phyloP scores from a whole-genome alignment of 73 alveolate species.

The Uronychia binucleata region DNA sequence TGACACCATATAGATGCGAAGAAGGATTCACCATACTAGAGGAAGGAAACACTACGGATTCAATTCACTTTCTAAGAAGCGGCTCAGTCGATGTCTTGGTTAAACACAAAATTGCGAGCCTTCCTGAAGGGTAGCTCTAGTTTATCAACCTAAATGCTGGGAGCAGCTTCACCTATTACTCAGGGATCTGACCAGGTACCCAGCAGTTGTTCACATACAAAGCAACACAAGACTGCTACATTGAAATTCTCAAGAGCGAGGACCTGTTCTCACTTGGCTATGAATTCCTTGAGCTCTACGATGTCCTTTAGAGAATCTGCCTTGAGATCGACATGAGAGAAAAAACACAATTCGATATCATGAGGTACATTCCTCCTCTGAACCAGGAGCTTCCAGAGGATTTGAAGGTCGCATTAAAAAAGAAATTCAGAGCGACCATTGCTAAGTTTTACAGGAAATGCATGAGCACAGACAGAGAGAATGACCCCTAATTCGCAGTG shows the following conservation, averaged over 20 bases:
- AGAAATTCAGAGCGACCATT: conserved; percentile 28
- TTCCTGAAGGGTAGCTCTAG: not conserved
- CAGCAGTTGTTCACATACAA: conserved; percentile 50
- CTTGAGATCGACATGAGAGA: conserved; percentile 44
- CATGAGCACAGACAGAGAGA: not conserved
- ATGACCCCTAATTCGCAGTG: not conserved
- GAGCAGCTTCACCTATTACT: conserved; percentile 42
- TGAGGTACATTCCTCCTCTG: conserved; percentile 35
- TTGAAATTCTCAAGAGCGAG: conserved; percentile 13
- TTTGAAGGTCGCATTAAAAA: conserved; percentile 13
- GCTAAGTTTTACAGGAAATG: conserved; percentile 4
- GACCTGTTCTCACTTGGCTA: conserved; percentile 33
- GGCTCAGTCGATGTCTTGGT: conserved; percentile 58
- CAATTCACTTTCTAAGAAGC: conserved; percentile 24
- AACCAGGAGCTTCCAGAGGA: conserved; percentile 33
- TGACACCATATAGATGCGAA: conserved; percentile 49
- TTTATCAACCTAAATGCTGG: conserved; percentile 59
- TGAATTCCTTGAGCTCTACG: conserved; percentile 11
- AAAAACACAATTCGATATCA: conserved; percentile 42
- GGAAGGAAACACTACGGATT: conserved; percentile 52
- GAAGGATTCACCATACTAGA: conserved; percentile 38
- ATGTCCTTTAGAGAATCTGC: conserved; percentile 13
- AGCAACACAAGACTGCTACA: conserved; percentile 45
- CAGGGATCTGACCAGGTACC: conserved; percentile 37
- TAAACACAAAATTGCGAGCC: not conserved